A percentile compares a stretch with the other conserved stretches of the same genome.
These are phyloP conservation scores for Candida lessepsii DNA, from an alignment of 805 yeast genomes.

Conservation along the genomic window DNA sequence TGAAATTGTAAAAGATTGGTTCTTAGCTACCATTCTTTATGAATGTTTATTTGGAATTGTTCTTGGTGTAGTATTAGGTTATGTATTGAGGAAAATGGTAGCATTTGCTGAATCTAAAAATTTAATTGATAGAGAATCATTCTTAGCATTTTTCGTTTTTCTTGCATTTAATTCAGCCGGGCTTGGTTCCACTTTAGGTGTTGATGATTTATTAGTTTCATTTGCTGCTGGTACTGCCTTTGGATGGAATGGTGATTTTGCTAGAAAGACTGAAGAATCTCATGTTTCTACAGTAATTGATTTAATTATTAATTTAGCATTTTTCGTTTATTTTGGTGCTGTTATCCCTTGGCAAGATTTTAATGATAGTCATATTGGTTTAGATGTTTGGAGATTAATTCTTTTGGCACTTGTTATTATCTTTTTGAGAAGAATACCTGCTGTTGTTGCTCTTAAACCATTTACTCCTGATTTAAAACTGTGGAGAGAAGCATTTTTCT, in stretches of 20 bases:
- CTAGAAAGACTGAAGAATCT: slow-evolving; percentile 76
- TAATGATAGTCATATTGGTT: slow-evolving; percentile 59
- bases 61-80: slow-evolving; percentile 74
- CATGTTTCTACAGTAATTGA: slow-evolving; percentile 91
- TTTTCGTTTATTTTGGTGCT: slow-evolving; percentile 87
- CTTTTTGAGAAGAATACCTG: slow-evolving; percentile 79
- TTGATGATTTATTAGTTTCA: slow-evolving; percentile 83
- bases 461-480: slow-evolving; percentile 82
- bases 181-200: slow-evolving; percentile 81
- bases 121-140: slow-evolving; percentile 84
- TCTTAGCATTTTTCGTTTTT: slow-evolving; percentile 78
- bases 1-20: slow-evolving; percentile 77
- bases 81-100: slow-evolving; percentile 64
- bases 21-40: slow-evolving; percentile 70
- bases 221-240: slow-evolving; percentile 94
- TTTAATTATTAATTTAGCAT: slow-evolving; percentile 75
- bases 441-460: slow-evolving; percentile 70
- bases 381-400: slow-evolving; percentile 76
- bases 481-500: slow-evolving; percentile 92
- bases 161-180: slow-evolving; percentile 86
- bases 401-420: slow-evolving; percentile 72
- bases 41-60: slow-evolving; percentile 80
- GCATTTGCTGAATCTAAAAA: slow-evolving; percentile 67
- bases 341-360: slow-evolving; percentile 85
- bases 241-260: slow-evolving; percentile 91